A percentile compares a stretch with the other conserved stretches of the same genome.
These are phyloP conservation scores for Calendula officinalis DNA, from an alignment of 129 eudicot species.

Conservation along the genomic window DNA sequence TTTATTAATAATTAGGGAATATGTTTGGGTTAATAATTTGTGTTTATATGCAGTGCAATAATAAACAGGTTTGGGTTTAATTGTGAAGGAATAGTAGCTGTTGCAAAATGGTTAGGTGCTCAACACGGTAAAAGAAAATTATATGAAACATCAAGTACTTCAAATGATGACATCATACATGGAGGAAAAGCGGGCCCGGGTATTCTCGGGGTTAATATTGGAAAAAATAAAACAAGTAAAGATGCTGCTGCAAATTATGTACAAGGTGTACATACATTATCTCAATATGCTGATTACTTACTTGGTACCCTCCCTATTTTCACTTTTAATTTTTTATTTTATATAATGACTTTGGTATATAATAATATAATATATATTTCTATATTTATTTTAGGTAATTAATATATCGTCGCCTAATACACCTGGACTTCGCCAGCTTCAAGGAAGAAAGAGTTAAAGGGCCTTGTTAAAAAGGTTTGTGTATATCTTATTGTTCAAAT, in stretches of 20 bases:
- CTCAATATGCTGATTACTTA: constrained; percentile 98
- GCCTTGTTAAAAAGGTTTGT: constrained; percentile 85
- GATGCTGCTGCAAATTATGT: constrained; percentile 98
- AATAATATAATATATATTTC: background rate
- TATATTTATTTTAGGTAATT: constrained; percentile 55
- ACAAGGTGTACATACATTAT: constrained; percentile 97
- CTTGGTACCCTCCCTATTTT: constrained; percentile 56
- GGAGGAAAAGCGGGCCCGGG: constrained; percentile 99
- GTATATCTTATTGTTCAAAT: background rate
- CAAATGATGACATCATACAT: constrained; percentile 65
- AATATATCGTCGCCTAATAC: constrained; percentile 97
- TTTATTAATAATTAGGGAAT: background rate
- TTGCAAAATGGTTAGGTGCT: constrained; percentile 96
- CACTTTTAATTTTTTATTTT: background rate
- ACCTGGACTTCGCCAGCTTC: constrained; percentile 97
- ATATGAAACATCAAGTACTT: constrained; percentile 55
- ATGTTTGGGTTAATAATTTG: background rate
- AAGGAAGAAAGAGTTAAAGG: constrained; percentile 94
- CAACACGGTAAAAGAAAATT: constrained; percentile 96
- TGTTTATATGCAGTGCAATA: constrained; percentile 63
- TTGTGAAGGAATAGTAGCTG: constrained; percentile 94
- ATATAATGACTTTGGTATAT: background rate
- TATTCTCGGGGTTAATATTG: constrained; percentile 94
- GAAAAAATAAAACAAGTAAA: constrained; percentile 93
- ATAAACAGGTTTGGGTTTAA: constrained; percentile 96